These are phyloP conservation scores for Kazachstania psychrophila DNA, from an alignment of 805 yeast genomes.

Conservation along the genomic window DNA sequence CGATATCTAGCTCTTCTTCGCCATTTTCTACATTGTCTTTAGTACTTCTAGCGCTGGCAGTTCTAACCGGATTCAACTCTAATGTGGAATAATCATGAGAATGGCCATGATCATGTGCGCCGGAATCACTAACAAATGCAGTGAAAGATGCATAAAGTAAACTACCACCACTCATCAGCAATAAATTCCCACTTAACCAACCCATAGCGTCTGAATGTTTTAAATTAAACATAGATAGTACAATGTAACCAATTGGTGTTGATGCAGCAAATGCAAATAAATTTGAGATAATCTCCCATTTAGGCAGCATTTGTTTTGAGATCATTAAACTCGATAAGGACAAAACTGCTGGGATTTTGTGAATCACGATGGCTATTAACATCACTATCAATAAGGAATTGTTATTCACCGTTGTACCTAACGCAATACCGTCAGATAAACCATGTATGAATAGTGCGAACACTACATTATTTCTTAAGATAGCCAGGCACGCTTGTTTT, in stretches of 20 bases:
- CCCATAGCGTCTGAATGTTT: constrained; percentile 22
- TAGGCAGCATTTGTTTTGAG: constrained; percentile 33
- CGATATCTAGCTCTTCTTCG: neutral
- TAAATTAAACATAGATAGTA: constrained; percentile 20
- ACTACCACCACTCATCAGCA: constrained; percentile 31
- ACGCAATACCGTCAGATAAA: constrained; percentile 52
- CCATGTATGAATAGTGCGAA: constrained; percentile 53
- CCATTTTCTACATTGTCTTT: no score
- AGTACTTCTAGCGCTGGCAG: neutral
- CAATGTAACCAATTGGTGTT: constrained; percentile 28
- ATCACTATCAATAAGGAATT: constrained; percentile 35
- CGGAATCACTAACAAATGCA: constrained; percentile 20
- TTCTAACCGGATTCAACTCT: neutral
- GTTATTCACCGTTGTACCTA: constrained; percentile 44
- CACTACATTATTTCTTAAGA: constrained; percentile 41
- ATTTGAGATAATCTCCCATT: constrained; percentile 36
- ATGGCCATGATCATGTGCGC: constrained; percentile 8
- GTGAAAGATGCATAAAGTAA: constrained; percentile 29
- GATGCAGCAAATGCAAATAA: constrained; percentile 32
- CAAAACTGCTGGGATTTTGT: constrained; percentile 57
- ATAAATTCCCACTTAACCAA: constrained; percentile 26
- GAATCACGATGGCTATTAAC: constrained; percentile 48
- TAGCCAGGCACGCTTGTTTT: constrained; percentile 20
- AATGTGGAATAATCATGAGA: neutral
- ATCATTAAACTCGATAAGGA: constrained; percentile 45